A percentile compares a stretch with the other conserved stretches of the same genome.
phyloP scores from a whole-genome alignment of 2,329 filamentous ascomycete species.

The Orbilia javanica region DNA sequence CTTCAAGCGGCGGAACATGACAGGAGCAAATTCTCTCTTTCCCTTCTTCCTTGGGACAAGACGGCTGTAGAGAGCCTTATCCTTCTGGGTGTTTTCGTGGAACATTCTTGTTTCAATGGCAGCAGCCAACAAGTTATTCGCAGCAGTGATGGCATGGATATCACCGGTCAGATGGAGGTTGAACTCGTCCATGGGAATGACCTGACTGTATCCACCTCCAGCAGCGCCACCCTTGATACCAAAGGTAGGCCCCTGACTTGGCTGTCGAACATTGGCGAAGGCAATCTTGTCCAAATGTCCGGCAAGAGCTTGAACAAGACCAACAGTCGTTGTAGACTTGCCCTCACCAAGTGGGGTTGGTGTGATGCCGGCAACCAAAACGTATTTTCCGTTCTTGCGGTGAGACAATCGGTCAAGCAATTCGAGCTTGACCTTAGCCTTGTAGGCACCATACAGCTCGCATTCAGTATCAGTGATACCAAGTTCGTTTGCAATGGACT shows the following conservation, averaged over 20 bases:
- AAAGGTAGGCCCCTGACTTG: conserved; percentile 96
- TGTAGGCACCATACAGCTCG: conserved; percentile 93
- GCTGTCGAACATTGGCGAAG: conserved; percentile 97
- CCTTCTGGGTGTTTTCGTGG: conserved; percentile 95
- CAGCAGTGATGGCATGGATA: conserved; percentile 95
- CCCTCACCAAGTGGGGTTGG: conserved; percentile 96
- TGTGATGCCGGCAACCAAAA: conserved; percentile 94
- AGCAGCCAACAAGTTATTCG: conserved; percentile 91
- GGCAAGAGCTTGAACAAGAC: conserved; percentile 90
- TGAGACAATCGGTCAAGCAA: conserved; percentile 87
- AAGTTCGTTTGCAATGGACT: conserved; percentile 83
- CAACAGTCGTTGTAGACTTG: conserved; percentile 98
- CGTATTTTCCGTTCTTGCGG: conserved; percentile 87
- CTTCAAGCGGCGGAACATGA: conserved; percentile 93
- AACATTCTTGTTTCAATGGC: conserved; percentile 98
- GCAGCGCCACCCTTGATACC: conserved; percentile 99
- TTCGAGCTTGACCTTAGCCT: conserved; percentile 90
- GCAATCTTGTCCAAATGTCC: conserved; percentile 87
- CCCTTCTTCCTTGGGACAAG: conserved; percentile 92
- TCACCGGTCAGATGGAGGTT: conserved; percentile 97
- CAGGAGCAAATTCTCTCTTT: conserved; percentile 83
- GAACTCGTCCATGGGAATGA: conserved; percentile 99
- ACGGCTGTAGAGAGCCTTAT: conserved; percentile 85
- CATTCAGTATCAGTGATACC: conserved; percentile 90
- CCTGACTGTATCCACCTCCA: conserved; percentile 97